Conservation (phyloP, 2,329 filamentous ascomycete genomes). For the Cladosporium sp. region DNA sequence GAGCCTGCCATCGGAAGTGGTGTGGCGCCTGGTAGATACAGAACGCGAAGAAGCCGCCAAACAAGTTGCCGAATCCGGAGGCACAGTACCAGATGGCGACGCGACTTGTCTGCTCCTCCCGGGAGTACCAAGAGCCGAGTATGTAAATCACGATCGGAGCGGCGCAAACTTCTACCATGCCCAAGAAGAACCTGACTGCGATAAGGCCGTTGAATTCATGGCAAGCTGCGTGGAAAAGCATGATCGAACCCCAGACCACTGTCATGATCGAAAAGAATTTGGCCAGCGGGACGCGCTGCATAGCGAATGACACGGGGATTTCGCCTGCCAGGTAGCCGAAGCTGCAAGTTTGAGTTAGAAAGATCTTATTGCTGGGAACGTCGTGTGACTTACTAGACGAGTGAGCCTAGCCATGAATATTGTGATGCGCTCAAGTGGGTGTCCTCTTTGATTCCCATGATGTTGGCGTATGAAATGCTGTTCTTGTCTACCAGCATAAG, state of each 20-base stretch:
- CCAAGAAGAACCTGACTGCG: slow-evolving; percentile 33
- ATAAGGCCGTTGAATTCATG: slow-evolving; percentile 36
- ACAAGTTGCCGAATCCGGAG: too few species aligned
- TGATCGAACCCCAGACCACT: slow-evolving; percentile 38
- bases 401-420: slow-evolving; percentile 46
- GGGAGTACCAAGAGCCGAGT: too few species aligned
- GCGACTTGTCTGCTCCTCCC: too few species aligned
- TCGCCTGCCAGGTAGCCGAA: slow-evolving; percentile 41
- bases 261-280: slow-evolving; percentile 42
- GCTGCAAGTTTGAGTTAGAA: too few species aligned
- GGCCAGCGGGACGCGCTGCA: slow-evolving; percentile 44
- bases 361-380: slow-evolving; percentile 21
- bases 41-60: too few species aligned
- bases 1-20: too few species aligned
- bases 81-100: too few species aligned
- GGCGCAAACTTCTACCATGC: slow-evolving; percentile 26
- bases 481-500: slow-evolving; percentile 40
- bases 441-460: slow-evolving; percentile 45
- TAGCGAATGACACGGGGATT: slow-evolving; percentile 40
- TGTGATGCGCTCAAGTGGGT: slow-evolving; percentile 47
- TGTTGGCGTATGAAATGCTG: slow-evolving; percentile 41
- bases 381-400: slow-evolving; percentile 44
- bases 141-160: too few species aligned
- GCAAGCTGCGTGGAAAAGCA: slow-evolving; percentile 21
- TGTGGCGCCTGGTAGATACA: too few species aligned